Evolutionary conservation across 805 yeast genomes (phyloP), one percentile per base, ranked within the genome.

Genomic region (Kluyveromyces lactis): DNA sequence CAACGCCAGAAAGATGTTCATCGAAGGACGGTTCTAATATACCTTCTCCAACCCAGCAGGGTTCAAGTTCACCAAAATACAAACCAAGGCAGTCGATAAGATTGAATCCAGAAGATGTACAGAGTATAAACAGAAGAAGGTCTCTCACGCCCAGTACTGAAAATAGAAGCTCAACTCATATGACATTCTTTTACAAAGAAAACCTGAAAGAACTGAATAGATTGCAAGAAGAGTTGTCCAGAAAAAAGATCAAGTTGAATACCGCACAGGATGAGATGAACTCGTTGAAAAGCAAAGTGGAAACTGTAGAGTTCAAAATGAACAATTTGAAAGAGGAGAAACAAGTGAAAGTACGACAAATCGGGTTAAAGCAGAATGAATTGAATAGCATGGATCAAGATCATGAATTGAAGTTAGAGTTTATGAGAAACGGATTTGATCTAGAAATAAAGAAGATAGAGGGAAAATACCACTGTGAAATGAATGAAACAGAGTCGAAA

Each of bases 401-500:
- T 24, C 40, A 58, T 2, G 40, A 47, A 6, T 51, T 51, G 1
- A 50, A 48, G 53, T 56, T 46, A 28, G 41, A 39, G 28, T 50
- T 45, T 31, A 42, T 52, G 36, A 53, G 42, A 37, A 55, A 48
- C 13, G 63, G 58, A 3, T 67, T 61, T 35, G 63, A 60, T 15
- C 47, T 67, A 18, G 58, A 61, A 39, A 31, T 58, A 28, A 52
- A 60, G 33, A 57, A 62, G 43, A 36, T 60, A 42, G 52, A 56
- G 19, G 53, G 58, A 12, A 63, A 63, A 19, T 55, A 64, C 37
- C 68, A 68, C 13, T 63, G 64, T 26, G 62, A 66, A 18, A 48
- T 63, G 15, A 63, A 60, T 27, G 55, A 60, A 15, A 36, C 64
- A 19, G 60, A 58, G 17, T 59, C 62, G 30, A 62, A 50, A 3